Percentiles rank a stretch among this genome's conserved stretches.
These are phyloP conservation scores for Cornus controversa DNA, from an alignment of 148 eudicot genomes.

Conservation along the genomic window DNA sequence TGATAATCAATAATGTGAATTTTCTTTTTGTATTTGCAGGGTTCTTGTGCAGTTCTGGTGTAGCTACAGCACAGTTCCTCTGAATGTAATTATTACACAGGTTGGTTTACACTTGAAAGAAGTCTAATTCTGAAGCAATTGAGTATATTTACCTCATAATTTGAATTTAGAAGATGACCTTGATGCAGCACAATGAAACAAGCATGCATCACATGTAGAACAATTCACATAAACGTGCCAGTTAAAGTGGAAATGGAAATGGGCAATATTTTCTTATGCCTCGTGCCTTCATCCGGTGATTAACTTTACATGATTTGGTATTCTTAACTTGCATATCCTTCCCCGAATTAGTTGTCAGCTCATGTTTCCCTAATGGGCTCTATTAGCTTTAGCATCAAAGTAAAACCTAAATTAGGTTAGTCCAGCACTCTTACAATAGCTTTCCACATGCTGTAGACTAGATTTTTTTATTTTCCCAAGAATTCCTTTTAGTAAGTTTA, in stretches of 20 bases:
- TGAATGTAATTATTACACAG: constrained; percentile 88
- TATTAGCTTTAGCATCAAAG: too few relatives aligned
- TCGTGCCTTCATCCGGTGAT: background rate
- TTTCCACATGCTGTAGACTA: too few relatives aligned
- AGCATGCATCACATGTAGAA: background rate
- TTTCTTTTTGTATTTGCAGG: constrained; percentile 46
- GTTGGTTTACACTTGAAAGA: constrained; percentile 24
- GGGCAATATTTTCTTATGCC: background rate
- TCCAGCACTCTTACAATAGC: background rate
- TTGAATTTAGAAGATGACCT: too few relatives aligned
- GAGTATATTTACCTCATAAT: background rate
- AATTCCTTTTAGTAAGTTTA: too few relatives aligned
- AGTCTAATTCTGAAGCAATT: background rate
- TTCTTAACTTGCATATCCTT: background rate
- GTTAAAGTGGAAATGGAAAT: too few relatives aligned
- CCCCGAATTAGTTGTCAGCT: background rate
- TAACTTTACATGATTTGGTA: too few relatives aligned
- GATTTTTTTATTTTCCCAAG: too few relatives aligned
- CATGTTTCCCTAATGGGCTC: background rate
- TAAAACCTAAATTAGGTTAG: background rate
- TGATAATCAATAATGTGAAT: background rate
- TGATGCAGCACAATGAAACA: background rate
- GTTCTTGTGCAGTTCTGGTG: constrained; percentile 95
- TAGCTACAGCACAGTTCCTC: constrained; percentile 92
- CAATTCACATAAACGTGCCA: too few relatives aligned